Conservation (phyloP, 257 asterid species). For the Solanum lycopersicoides region DNA sequence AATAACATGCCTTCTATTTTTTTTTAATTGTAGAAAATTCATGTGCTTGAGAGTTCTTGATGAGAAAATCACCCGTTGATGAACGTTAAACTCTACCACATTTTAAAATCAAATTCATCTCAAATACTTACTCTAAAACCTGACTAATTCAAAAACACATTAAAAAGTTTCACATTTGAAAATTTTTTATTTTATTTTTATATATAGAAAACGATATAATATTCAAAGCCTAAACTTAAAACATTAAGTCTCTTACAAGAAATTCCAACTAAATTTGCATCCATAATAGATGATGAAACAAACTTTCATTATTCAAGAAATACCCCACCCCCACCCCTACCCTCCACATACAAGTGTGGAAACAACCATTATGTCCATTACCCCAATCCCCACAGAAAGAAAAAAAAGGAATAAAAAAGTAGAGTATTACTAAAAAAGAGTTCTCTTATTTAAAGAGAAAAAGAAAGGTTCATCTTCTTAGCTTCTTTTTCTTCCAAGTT, state of each 20-base stretch:
- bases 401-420: not conserved
- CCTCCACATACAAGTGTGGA: not conserved
- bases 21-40: no score
- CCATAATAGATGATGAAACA: not conserved
- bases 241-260: rapidly evolving
- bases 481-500: not conserved
- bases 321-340: not conserved
- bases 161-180: no score
- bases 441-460: not conserved
- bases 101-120: no score
- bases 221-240: no score
- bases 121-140: no score
- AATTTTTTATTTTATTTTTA: no score
- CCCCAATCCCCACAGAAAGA: not conserved
- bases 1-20: no score
- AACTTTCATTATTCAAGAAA: not conserved
- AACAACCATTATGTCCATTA: not conserved
- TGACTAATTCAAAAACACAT: no score
- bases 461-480: not conserved
- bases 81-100: no score
- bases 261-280: not conserved
- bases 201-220: no score
- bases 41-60: not conserved
- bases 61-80: no score
- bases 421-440: not conserved